These are phyloP conservation scores for Exophiala sp. DNA, from an alignment of 2,329 filamentous ascomycete species.

Conservation along the genomic window DNA sequence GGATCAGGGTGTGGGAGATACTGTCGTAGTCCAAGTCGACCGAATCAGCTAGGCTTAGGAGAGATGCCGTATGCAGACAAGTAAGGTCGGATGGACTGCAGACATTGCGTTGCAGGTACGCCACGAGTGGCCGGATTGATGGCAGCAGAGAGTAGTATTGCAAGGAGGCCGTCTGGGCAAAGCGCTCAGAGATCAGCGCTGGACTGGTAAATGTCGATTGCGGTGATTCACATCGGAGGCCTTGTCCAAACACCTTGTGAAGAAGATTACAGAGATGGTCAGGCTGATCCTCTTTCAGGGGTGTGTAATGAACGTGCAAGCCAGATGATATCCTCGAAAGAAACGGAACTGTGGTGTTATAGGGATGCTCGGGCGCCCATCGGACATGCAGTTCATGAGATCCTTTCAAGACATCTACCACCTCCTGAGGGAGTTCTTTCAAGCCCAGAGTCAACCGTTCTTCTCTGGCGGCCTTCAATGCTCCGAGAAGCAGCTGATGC, in stretches of 20 bases:
- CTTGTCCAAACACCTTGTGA: conserved; percentile 50
- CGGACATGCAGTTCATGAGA: conserved; percentile 70
- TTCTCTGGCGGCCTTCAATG: conserved; percentile 65
- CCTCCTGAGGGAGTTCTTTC: conserved; percentile 65
- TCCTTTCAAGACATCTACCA: conserved; percentile 52
- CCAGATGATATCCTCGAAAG: conserved; percentile 70
- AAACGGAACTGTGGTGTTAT: conserved; percentile 62
- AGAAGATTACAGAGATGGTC: conserved; percentile 53
- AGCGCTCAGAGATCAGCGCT: conserved; percentile 52
- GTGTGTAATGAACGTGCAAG: conserved; percentile 72
- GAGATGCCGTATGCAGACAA: conserved; percentile 48
- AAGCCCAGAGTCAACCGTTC: conserved; percentile 69
- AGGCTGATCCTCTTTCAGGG: conserved; percentile 32
- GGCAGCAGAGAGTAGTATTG: conserved; percentile 67
- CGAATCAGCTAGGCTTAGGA: conserved; percentile 51
- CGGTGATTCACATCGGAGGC: conserved; percentile 49
- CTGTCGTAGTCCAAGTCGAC: conserved; percentile 74
- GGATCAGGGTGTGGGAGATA: conserved; percentile 57
- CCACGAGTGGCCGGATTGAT: conserved; percentile 50
- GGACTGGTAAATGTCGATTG: conserved; percentile 59
- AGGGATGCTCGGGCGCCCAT: conserved; percentile 60
- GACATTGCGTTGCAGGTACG: conserved; percentile 48
- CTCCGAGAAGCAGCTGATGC: conserved; percentile 51
- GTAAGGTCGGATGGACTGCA: conserved; percentile 45
- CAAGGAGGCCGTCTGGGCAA: conserved; percentile 56